phyloP scores from a whole-genome alignment of 2,329 filamentous ascomycete genomes.

The Pseudogymnoascus sp. region DNA sequence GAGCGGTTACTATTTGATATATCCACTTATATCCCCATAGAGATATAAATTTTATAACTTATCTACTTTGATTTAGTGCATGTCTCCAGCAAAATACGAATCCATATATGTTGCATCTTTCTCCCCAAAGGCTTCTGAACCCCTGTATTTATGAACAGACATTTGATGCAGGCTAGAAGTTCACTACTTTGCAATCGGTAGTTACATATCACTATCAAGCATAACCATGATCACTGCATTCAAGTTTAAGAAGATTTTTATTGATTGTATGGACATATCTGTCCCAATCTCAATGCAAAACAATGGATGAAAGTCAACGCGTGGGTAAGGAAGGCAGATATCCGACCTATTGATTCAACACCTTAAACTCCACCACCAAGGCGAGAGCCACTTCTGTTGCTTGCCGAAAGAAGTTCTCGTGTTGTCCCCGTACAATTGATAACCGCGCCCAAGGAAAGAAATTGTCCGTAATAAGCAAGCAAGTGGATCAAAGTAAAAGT shows the following conservation, averaged over 20 bases:
- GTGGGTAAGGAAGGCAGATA: neutral
- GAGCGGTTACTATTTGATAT: neutral
- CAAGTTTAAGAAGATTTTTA: neutral
- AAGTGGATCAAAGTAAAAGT: neutral
- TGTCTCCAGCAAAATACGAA: neutral
- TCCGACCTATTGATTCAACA: neutral
- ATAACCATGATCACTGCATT: neutral
- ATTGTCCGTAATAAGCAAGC: constrained; percentile 9
- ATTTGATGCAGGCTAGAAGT: neutral
- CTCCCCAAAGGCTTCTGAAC: too few species aligned
- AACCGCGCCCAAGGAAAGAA: constrained; percentile 6
- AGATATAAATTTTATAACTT: neutral
- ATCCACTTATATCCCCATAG: neutral
- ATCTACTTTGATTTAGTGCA: neutral
- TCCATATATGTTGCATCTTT: neutral
- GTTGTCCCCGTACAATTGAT: neutral
- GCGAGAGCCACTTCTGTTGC: neutral
- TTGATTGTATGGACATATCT: neutral
- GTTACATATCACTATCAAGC: neutral
- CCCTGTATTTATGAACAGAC: neutral
- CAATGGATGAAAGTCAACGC: neutral
- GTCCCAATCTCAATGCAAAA: neutral
- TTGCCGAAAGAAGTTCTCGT: neutral
- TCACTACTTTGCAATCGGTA: neutral
- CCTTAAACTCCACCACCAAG: constrained; percentile 1